phyloP scores from a whole-genome alignment of 2,329 filamentous ascomycete species.

The Beauveria sp. region DNA sequence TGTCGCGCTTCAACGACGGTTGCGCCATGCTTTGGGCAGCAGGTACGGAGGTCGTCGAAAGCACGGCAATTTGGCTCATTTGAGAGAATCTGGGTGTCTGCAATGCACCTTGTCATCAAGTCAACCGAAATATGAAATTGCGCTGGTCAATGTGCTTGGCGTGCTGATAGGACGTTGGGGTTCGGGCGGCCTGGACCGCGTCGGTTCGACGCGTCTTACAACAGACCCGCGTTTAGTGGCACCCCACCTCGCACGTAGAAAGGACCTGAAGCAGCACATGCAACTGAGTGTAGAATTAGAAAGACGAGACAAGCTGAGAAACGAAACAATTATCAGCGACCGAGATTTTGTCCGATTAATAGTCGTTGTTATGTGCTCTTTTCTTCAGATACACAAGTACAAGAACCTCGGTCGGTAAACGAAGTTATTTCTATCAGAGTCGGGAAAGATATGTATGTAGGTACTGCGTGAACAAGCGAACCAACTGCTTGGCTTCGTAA shows the following conservation, averaged over 20 bases:
- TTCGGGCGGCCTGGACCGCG: slow-evolving; percentile 3
- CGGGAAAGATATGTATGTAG: no score
- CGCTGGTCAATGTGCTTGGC: background rate
- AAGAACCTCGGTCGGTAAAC: no score
- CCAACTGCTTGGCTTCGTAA: no score
- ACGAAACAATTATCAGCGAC: no score
- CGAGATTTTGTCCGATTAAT: no score
- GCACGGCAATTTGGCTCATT: slow-evolving; percentile 34
- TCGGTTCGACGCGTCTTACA: slow-evolving; percentile 19
- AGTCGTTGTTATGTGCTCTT: no score
- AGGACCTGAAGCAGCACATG: background rate
- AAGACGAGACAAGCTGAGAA: no score
- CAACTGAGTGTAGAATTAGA: no score
- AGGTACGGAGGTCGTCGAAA: slow-evolving; percentile 48
- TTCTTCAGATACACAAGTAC: no score
- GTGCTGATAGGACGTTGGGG: background rate
- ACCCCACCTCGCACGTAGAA: slow-evolving; percentile 1
- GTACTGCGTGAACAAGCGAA: no score
- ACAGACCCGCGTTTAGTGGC: slow-evolving; percentile 21
- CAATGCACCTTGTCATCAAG: background rate
- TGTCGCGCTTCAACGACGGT: slow-evolving; percentile 27
- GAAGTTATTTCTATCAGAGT: no score
- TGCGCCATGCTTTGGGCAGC: slow-evolving; percentile 45
- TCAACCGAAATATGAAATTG: background rate
- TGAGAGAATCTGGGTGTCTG: background rate